Evolutionary conservation across 768 basidiomycete species (phyloP), one percentile per base, ranked within the genome.

Genomic region (Termitomyces sp.): DNA sequence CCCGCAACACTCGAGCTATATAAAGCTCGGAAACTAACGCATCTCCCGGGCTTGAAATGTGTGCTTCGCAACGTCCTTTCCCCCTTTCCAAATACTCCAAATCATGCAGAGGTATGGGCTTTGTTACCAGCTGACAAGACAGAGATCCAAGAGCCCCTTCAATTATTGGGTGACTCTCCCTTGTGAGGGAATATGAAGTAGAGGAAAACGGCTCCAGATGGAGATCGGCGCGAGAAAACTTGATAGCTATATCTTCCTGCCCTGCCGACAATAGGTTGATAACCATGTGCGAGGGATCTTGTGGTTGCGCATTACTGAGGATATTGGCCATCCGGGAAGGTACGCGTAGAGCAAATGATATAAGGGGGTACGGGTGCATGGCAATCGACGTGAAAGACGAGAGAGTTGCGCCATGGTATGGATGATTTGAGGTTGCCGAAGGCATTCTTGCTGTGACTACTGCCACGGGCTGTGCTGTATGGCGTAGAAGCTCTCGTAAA

Each of bases 351-450:
- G 94, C 87, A 69, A 98, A 98, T 0, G 92, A 81, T 64, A 98
- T 81, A 55, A 97, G 81, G 0, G 94, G 93, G 62, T 84, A 75
- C 1, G 95, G 95, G 62, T 93, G 84, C 78, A 98, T 83, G 2
- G 95, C 84, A 65, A 98, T 85, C 30, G 93, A 94, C 21, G 92
- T 85, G 68, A 98, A 94, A 0, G 94, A 96, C 9, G 95, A 95
- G 33, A 98, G 78, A 1, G 95, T 98, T 21, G 94, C 93, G 62
- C 95, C 94, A 69, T 97, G 94, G 64, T 81, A 92, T 10, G 53
- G 53, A 19, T 63, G 55, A 19, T 44, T 12, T 10, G 61, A 45
- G 48, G 62, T 48, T 43, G 59, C 43, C 21, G 66, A 59, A n/a
- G 78, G 82, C 74, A 87, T 79, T 62, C 78, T 70, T 1, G 90